Conservation (phyloP, 345 rosid genomes). For the Salix purpurea region DNA sequence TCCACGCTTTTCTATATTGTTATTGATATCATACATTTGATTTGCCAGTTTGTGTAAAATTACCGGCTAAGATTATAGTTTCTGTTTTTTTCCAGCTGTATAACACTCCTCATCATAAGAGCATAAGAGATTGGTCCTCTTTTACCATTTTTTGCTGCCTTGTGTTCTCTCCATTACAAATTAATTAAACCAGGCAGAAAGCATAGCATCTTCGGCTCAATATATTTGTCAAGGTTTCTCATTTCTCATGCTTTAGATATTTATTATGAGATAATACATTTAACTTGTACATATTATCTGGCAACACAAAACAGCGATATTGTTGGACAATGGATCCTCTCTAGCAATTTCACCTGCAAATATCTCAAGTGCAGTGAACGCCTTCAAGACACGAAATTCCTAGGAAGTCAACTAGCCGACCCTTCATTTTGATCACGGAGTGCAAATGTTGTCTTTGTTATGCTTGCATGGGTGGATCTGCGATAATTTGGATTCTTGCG, state of each 20-base stretch:
- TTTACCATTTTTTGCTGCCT: not conserved
- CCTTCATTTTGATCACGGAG: not conserved
- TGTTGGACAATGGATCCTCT: not conserved
- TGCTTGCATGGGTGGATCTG: not conserved
- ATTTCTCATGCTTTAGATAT: not conserved
- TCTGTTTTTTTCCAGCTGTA: not conserved
- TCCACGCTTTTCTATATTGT: not conserved
- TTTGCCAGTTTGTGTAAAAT: constrained; percentile 15
- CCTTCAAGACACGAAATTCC: too few relatives aligned
- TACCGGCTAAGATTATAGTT: constrained; percentile 7
- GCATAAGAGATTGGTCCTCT: not conserved
- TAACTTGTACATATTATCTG: not conserved
- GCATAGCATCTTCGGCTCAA: not conserved
- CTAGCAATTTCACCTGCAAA: not conserved
- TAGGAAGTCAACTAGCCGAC: too few relatives aligned
- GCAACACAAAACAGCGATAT: not conserved
- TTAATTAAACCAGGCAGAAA: not conserved
- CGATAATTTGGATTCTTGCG: not conserved
- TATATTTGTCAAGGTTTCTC: not conserved
- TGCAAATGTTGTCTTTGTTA: not conserved
- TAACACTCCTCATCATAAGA: not conserved
- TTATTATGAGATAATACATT: not conserved
- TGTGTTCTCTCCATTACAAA: not conserved
- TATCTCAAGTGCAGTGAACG: not conserved
- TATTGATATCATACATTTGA: constrained; percentile 10